Percentiles rank a stretch among this genome's conserved stretches.
These are phyloP conservation scores for Aspergillus floridensis DNA, from an alignment of 2,329 filamentous ascomycete species.

Conservation along the genomic window DNA sequence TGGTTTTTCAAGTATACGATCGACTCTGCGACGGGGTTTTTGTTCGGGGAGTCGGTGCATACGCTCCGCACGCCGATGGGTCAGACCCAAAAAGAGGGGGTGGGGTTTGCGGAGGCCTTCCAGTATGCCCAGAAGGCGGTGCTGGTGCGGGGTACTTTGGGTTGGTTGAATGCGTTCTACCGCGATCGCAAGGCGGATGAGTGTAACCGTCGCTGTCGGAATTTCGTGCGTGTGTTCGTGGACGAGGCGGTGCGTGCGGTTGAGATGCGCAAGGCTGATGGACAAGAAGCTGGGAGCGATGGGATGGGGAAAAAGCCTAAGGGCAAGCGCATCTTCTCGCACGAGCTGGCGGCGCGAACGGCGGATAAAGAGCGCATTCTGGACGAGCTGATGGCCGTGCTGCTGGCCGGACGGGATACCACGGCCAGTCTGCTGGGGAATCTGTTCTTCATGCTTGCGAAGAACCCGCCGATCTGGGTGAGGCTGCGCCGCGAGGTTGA, in stretches of 20 bases:
- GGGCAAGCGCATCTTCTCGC: background rate
- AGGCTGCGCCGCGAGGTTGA: background rate
- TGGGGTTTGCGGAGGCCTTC: background rate
- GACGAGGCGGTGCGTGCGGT: background rate
- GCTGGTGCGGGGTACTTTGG: background rate
- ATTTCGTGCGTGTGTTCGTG: background rate
- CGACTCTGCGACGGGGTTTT: background rate
- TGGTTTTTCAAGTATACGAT: background rate
- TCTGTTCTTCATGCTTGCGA: background rate
- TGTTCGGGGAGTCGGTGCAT: background rate
- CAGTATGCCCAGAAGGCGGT: background rate
- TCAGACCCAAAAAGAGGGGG: background rate
- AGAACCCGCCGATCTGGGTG: background rate
- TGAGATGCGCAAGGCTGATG: background rate
- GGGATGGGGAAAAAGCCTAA: too few species aligned
- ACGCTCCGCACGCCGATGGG: background rate
- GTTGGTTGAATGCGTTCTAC: background rate
- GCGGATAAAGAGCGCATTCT: background rate
- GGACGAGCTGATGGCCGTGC: conserved; percentile 39
- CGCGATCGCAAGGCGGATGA: background rate
- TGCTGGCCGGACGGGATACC: conserved; percentile 48
- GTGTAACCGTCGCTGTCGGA: background rate
- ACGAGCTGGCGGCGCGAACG: background rate
- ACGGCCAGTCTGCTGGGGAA: conserved; percentile 66
- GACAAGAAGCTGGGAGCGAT: too few species aligned